Conservation (phyloP, 1,284 basidiomycete genomes). For the Ceratobasidium sp. region DNA sequence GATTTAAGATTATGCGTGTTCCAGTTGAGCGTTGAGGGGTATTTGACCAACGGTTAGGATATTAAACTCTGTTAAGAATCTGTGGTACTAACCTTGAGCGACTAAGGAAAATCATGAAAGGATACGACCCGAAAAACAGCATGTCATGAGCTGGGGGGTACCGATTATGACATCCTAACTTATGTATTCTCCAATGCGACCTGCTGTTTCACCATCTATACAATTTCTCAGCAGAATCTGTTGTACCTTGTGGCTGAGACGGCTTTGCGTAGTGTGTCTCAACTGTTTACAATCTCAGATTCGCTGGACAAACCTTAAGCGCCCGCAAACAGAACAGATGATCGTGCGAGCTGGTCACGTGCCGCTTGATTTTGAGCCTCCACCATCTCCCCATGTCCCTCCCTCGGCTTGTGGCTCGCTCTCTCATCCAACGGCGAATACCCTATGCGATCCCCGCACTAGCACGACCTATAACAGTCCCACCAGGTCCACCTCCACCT, state of each 20-base stretch:
- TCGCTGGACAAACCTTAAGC: neutral
- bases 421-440: slow-evolving; percentile 23
- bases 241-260: too few relatives aligned
- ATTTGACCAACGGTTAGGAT: too few relatives aligned
- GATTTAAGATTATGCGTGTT: too few relatives aligned
- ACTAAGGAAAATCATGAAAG: slow-evolving; percentile 60
- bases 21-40: too few relatives aligned
- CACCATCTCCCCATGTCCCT: slow-evolving; percentile 28
- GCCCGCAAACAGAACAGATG: neutral
- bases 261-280: neutral
- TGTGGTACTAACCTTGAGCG: slow-evolving; percentile 64
- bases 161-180: slow-evolving; percentile 11
- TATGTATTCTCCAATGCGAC: too few relatives aligned
- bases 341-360: slow-evolving; percentile 22
- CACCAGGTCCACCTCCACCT: slow-evolving; percentile 53
- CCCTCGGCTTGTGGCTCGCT: slow-evolving; percentile 25
- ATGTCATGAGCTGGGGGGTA: slow-evolving; percentile 73
- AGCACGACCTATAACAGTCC: slow-evolving; percentile 55
- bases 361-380: slow-evolving; percentile 24
- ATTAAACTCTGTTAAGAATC: slow-evolving; percentile 55
- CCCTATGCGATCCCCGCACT: slow-evolving; percentile 59
- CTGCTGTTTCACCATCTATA: slow-evolving; percentile 61
- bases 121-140: slow-evolving; percentile 65
- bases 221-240: slow-evolving; percentile 63
- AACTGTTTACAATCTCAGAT: neutral